Evolutionary conservation across 345 rosid species (phyloP), one percentile per base, ranked within the genome.

Genomic region (Citrus cavaleriei): DNA sequence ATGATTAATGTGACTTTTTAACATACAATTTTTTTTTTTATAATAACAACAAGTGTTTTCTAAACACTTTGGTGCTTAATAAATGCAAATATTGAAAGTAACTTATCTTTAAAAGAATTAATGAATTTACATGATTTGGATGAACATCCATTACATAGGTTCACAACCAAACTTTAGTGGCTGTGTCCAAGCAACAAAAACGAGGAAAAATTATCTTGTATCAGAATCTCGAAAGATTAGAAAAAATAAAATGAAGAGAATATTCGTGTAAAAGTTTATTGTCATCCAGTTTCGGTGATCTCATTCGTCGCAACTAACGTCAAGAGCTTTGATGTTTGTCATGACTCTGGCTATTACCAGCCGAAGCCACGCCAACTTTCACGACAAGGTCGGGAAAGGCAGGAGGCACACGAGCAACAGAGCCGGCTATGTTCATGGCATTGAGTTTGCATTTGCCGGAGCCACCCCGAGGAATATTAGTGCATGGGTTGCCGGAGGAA

Each of bases 371-470:
- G 8, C 70, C 79, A 64, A 73, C 59, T 7, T 62, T 68, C 75
- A 78, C 24, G 21, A 70, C 74, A 14, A 30, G 46, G 34, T 60
- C 22, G 30, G 74, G 77, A 70, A 82, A 70, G 24, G 79, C 64
- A 21, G 79, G 63, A 42, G 78, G 71, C 6, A 73, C 18, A 22
- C 40, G 78, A 13, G 58, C 57, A 18, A 67, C 71, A 46, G 59
- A 25, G 46, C 82, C 82, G 1, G 85, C 82, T 38, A 76, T 4
- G 70, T 83, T 83, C 80, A 79, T 79, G 25, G 37, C 66, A 49
- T 46, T 74, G 24, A 79, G 76, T 54, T 40, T 71, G 80, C 85
- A 83, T 64, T 14, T 32, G 22, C 83, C 85, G 18, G 67, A 35
- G 49, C 69, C 75, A 1, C 40, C 70, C 12, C 85, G 75, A 3